Base-by-base conservation (phyloP, 2,329 filamentous ascomycete genomes). In the Pleurostoma richardsiae region DNA sequence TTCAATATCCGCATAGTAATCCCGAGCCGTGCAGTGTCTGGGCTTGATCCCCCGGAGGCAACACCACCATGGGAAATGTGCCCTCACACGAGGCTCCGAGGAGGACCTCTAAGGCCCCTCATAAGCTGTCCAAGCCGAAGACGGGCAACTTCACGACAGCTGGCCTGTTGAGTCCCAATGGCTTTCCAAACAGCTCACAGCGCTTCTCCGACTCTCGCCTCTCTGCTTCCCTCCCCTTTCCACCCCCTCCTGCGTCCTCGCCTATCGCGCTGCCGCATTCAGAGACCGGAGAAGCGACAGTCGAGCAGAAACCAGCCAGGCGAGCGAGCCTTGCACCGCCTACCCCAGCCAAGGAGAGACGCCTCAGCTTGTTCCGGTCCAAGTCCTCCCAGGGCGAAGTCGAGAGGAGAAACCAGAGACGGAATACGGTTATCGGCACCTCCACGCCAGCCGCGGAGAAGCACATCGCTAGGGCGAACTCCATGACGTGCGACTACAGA, bases 271-370 rank as follows among this genome's bases (percentile, higher is more conserved):
- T 19, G 29, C 30, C 33, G n/a, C 31, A n/a, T 28, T 5, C 4
- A 43, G 40, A 27, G 40, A 43, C 40, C 19, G 19, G 19, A 19
- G 19, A 19, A 19, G 19, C 19, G 19, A 19, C 19, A 19, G 40
- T 78, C 2, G 4, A 39, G 29, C 30, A 47, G 19, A 36, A 41
- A 29, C 36, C 40, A 4, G 47, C 49, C 30, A 51, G 45, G 44
- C 31, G 41, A 10, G 42, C 39, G 11, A 42, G 41, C 28, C 49
- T 51, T 11, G 29, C 39, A 28, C 39, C 49, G 6, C 39, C 49
- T 26, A 51, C 40, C 41, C 41, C 47, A 26, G 19, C 19, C 19
- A 19, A 19, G 19, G 47, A 59, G 85, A 90, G 49, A 27, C 49
- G 49, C 19, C 44, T 46, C 19, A 63, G 59, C 43, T 49, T 71